phyloP scores from a whole-genome alignment of 805 yeast species.

The Priceomyces haplophilus region DNA sequence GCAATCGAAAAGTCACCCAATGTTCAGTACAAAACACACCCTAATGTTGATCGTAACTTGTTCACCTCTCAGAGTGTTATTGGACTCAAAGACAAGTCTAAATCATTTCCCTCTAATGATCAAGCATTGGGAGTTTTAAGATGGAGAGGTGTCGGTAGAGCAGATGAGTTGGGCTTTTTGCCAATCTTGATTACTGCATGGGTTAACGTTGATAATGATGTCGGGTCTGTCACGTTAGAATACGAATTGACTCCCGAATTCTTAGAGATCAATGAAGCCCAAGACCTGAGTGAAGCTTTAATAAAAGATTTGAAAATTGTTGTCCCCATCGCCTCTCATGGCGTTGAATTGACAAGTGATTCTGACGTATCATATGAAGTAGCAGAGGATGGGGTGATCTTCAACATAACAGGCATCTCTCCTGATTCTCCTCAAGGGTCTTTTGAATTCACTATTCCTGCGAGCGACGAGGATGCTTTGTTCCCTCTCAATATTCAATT shows the following conservation, averaged over 20 bases:
- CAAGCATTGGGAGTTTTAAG: conserved; percentile 87
- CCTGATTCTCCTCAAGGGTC: conserved; percentile 61
- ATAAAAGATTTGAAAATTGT: conserved; percentile 44
- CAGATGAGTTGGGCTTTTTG: conserved; percentile 50
- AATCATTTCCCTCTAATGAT: conserved; percentile 88
- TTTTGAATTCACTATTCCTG: conserved; percentile 75
- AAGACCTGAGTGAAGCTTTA: conserved; percentile 41
- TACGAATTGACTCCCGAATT: conserved; percentile 63
- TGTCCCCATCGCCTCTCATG: conserved; percentile 66
- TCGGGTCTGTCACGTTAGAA: conserved; percentile 79
- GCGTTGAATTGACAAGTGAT: conserved; percentile 47
- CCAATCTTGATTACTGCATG: conserved; percentile 83
- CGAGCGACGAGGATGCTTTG: conserved; percentile 73
- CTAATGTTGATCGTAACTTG: conserved; percentile 80
- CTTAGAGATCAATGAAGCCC: conserved; percentile 24
- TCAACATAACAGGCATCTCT: conserved; percentile 56
- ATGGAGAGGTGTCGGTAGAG: conserved; percentile 76
- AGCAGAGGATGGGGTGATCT: conserved; percentile 66
- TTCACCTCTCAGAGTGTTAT: conserved; percentile 59
- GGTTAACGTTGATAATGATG: conserved; percentile 64
- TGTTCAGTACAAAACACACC: conserved; percentile 87
- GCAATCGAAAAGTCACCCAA: conserved; percentile 47
- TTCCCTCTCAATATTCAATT: conserved; percentile 85
- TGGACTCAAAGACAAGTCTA: conserved; percentile 70
- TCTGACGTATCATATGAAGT: conserved; percentile 53